These are phyloP conservation scores for Fragaria iinumae DNA, from an alignment of 306 rosid species.

Conservation along the genomic window DNA sequence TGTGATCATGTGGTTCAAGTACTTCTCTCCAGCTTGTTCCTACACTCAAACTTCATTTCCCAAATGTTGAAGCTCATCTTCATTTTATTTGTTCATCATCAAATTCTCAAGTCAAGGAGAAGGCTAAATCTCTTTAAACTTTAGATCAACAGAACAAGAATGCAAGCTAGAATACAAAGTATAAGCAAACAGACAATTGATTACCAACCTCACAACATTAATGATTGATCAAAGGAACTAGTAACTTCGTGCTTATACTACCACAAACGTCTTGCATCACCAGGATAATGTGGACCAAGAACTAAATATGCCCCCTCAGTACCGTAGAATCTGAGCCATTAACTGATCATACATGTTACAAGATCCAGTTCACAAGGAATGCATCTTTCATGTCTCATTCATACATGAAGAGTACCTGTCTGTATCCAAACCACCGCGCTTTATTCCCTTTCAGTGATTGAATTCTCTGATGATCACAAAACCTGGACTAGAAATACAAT, in stretches of 20 bases:
- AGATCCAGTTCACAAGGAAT: not conserved
- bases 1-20: not conserved
- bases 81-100: not conserved
- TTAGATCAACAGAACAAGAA: not conserved
- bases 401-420: conserved; percentile 2
- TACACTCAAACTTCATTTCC: not conserved
- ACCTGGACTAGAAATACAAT: not conserved
- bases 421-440: not conserved
- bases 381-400: conserved; percentile 8
- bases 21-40: not conserved
- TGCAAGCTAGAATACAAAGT: not conserved
- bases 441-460: not conserved
- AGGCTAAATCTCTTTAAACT: not conserved
- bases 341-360: conserved; percentile 3
- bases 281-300: conserved; percentile 28
- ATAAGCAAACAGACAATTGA: conserved; percentile 15
- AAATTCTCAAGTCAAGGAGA: not conserved
- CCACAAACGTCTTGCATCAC: conserved; percentile 25
- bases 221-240: not conserved
- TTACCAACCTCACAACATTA: not conserved
- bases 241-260: not conserved
- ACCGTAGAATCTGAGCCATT: not conserved
- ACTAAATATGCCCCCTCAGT: not conserved
- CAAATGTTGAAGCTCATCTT: not conserved
- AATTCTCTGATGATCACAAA: conserved; percentile 9